A percentile compares a stretch with the other conserved stretches of the same genome.
Evolutionary conservation across 306 rosid genomes (phyloP).

Genomic region (Begonia peltatifolia): DNA sequence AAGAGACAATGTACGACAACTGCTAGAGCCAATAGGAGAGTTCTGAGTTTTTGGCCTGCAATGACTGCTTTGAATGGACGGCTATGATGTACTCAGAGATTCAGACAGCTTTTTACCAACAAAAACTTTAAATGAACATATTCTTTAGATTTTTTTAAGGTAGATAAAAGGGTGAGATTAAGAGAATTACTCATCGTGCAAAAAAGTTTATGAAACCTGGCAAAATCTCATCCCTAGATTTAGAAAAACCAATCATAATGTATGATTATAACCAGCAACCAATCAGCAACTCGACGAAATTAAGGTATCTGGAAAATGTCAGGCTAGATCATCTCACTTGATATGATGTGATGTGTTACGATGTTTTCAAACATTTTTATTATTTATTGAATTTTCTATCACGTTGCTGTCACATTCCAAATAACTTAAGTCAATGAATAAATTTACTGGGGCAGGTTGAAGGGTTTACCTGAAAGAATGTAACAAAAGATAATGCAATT

Average conservation of each 20-base stretch:
- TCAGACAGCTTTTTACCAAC: slow-evolving; percentile 4
- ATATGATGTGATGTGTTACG: too few species aligned
- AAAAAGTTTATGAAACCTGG: slow-evolving; percentile 3
- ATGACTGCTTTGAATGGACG: slow-evolving; percentile 35
- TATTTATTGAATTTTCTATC: too few species aligned
- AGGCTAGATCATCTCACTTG: neutral
- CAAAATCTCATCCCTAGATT: slow-evolving; percentile 7
- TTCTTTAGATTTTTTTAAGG: neutral
- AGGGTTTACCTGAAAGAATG: too few species aligned
- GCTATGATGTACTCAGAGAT: slow-evolving; percentile 39
- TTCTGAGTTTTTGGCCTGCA: slow-evolving; percentile 41
- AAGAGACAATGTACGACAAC: slow-evolving; percentile 21
- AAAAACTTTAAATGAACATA: too few species aligned
- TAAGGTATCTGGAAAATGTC: slow-evolving; percentile 59
- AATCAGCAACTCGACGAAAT: slow-evolving; percentile 78
- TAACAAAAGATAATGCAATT: too few species aligned
- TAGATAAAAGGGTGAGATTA: slow-evolving; percentile 5
- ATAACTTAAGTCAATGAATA: too few species aligned
- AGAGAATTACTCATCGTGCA: slow-evolving; percentile 32
- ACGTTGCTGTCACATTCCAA: too few species aligned
- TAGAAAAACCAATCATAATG: slow-evolving; percentile 54
- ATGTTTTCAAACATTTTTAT: too few species aligned
- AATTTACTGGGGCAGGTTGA: too few species aligned
- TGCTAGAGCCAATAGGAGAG: slow-evolving; percentile 46
- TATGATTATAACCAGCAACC: slow-evolving; percentile 45